These are phyloP conservation scores for Simplicillium aogashimaense DNA, from an alignment of 2,329 filamentous ascomycete species.

Conservation along the genomic window DNA sequence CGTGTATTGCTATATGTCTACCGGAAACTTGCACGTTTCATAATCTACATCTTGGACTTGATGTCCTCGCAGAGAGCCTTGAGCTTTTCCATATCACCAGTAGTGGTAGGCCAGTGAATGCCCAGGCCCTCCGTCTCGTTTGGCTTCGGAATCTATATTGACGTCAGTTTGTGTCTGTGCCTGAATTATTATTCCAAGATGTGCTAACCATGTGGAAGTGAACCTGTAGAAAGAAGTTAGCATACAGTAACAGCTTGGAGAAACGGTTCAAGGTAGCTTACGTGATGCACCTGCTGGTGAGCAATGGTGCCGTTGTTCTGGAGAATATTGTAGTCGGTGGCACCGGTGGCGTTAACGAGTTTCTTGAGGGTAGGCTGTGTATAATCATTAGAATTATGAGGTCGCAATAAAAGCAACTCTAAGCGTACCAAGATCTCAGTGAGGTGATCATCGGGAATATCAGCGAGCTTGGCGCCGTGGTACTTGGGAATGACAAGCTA, in stretches of 20 bases:
- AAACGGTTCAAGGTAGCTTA: constrained; percentile 33
- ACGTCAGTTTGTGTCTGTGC: constrained; percentile 5
- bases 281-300: constrained; percentile 89
- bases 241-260: neutral
- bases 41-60: constrained; percentile 72
- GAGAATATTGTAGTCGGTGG: constrained; percentile 79
- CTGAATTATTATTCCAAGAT: neutral
- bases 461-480: constrained; percentile 83
- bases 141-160: constrained; percentile 80
- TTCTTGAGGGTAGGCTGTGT: constrained; percentile 57
- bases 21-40: neutral
- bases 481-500: constrained; percentile 94
- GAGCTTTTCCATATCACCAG: constrained; percentile 71
- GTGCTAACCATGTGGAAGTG: constrained; percentile 81
- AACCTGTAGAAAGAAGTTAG: constrained; percentile 40
- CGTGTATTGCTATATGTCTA: constrained; percentile 1
- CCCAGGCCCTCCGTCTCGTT: constrained; percentile 71
- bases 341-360: constrained; percentile 66
- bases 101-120: constrained; percentile 69
- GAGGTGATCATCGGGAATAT: constrained; percentile 86
- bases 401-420: neutral
- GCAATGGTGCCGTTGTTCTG: constrained; percentile 93
- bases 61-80: constrained; percentile 74
- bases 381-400: neutral
- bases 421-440: constrained; percentile 63